These are phyloP conservation scores for Oryza glaberrima DNA, from an alignment of 176 grass and related monocot genomes.

Conservation along the genomic window DNA sequence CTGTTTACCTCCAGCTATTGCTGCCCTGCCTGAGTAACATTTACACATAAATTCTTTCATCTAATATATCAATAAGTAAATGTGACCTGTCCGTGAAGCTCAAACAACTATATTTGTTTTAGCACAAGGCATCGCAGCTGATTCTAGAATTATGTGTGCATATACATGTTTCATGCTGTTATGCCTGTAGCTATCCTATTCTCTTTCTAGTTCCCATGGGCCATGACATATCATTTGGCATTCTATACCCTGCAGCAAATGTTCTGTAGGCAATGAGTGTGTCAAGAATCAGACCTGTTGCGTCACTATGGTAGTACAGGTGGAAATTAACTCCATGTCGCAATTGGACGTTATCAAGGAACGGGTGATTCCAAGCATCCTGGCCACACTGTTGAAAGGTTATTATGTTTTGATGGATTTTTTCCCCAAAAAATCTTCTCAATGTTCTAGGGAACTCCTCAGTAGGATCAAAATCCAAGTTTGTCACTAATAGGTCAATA, in stretches of 20 bases:
- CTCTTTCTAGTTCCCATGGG: background rate
- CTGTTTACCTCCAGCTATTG: background rate
- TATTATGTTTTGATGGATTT: slow-evolving; percentile 28
- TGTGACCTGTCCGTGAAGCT: background rate
- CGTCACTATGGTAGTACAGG: slow-evolving; percentile 58
- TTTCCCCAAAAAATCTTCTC: background rate
- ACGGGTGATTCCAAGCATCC: slow-evolving; percentile 61
- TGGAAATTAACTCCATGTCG: slow-evolving; percentile 35
- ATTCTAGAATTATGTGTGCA: background rate
- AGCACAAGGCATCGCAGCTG: background rate
- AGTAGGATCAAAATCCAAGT: background rate
- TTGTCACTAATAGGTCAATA: background rate
- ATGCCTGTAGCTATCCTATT: background rate
- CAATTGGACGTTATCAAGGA: slow-evolving; percentile 69
- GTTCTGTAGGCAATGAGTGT: slow-evolving; percentile 24
- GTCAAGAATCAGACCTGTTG: slow-evolving; percentile 55
- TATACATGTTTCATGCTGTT: background rate
- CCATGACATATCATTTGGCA: slow-evolving; percentile 11
- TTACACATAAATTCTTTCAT: background rate
- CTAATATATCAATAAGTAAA: slow-evolving; percentile 23
- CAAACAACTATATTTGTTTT: slow-evolving; percentile 1
- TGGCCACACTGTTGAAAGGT: slow-evolving; percentile 77
- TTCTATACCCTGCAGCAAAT: slow-evolving; percentile 49
- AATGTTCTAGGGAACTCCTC: slow-evolving; percentile 9
- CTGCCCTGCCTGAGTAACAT: background rate